These are phyloP conservation scores for Aspergillus thermomutatus DNA, from an alignment of 2,329 filamentous ascomycete genomes.

Conservation along the genomic window DNA sequence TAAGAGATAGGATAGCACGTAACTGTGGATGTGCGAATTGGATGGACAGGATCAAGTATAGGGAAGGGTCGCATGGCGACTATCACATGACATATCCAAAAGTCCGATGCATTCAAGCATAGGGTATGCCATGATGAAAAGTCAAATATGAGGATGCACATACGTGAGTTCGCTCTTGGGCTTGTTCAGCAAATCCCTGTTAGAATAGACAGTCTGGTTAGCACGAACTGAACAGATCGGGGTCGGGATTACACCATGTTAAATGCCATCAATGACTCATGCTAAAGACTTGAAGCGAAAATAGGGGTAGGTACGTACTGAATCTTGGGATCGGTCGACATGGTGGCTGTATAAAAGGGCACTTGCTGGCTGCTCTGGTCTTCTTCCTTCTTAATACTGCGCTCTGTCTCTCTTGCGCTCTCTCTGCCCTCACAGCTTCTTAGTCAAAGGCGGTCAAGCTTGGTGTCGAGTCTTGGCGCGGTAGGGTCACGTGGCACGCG, in stretches of 20 bases:
- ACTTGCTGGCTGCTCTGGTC: constrained; percentile 3
- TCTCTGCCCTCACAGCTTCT: background rate
- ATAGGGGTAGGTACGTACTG: constrained; percentile 52
- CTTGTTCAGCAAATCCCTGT: constrained; percentile 83
- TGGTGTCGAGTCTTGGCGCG: constrained; percentile 10
- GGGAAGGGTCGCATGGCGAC: background rate
- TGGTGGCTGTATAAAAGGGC: constrained; percentile 41
- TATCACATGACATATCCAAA: constrained; percentile 4
- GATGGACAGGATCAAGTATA: background rate
- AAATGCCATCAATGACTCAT: constrained; percentile 19
- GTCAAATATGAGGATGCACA: constrained; percentile 34
- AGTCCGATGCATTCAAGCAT: background rate
- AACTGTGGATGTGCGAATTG: constrained; percentile 10
- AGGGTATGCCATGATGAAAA: constrained; percentile 10
- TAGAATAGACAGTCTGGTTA: constrained; percentile 27
- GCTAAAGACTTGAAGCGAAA: constrained; percentile 10
- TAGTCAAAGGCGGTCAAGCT: background rate
- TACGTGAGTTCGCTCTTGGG: constrained; percentile 89
- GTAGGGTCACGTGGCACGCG: constrained; percentile 23
- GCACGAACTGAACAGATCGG: constrained; percentile 5
- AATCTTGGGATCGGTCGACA: constrained; percentile 66
- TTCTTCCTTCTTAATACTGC: background rate
- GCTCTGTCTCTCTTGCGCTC: background rate
- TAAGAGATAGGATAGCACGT: constrained; percentile 13
- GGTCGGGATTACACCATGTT: background rate